These are phyloP conservation scores for Colletotrichum melonis DNA, from an alignment of 2,329 filamentous ascomycete genomes.

Conservation along the genomic window DNA sequence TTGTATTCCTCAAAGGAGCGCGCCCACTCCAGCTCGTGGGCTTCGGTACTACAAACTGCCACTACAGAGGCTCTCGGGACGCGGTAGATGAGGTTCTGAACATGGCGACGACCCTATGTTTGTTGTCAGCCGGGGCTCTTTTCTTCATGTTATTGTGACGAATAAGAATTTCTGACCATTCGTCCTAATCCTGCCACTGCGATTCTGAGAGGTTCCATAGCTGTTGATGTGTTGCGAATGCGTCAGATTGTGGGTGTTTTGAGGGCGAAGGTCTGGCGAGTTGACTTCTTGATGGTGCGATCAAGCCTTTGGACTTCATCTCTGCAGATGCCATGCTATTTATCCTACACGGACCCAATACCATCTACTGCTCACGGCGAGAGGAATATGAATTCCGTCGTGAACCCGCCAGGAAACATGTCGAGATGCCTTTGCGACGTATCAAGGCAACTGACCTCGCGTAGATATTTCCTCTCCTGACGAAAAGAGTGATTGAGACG, in stretches of 20 bases:
- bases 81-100: background rate
- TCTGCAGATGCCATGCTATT: background rate
- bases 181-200: background rate
- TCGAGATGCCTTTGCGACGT: background rate
- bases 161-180: background rate
- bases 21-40: background rate
- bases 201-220: background rate
- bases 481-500: background rate
- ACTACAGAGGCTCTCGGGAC: background rate
- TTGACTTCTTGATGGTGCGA: background rate
- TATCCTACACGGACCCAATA: background rate
- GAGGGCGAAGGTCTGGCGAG: background rate
- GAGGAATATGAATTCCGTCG: background rate
- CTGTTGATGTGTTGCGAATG: no score
- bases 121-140: background rate
- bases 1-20: background rate
- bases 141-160: fast-evolving
- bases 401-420: background rate
- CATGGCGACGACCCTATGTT: background rate
- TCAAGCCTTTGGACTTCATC: background rate
- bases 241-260: background rate
- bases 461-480: background rate
- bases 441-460: background rate
- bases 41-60: background rate
- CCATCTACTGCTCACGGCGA: background rate